Base-by-base conservation (phyloP, 164 flowering plant genomes). In the Dillenia suffruticosa region DNA sequence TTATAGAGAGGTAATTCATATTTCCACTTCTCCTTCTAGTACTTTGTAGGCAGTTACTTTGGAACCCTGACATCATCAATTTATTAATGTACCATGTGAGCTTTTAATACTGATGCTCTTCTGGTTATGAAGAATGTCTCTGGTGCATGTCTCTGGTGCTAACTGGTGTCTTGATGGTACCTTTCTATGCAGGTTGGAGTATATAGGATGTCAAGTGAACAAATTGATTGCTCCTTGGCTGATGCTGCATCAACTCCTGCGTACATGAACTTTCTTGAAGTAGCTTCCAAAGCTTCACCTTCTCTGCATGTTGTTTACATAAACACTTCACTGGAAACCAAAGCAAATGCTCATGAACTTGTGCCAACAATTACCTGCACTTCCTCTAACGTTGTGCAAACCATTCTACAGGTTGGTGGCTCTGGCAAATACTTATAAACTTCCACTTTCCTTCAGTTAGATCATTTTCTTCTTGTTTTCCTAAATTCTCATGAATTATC, bases 321-420 rank as follows among this genome's bases (percentile, higher is more conserved):
- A 45, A 93, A 93, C 57, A 93, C 98, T 54, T 86, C 97, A 3
- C 73, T 94, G n/a, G 95, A 94, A 75, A 94, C 98, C 44, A 94
- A 94, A 76, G 98, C 98, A 12, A 74, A 62, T 74, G 76, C 98
- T 55, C 93, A 94, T 72, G 97, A 91, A 74, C 79, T 86, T 74
- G 93, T 94, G 66, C 98, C 98, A 66, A 91, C 97, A 49, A 87
- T 94, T 44, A 94, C 98, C 46, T 94, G 98, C 68, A 94, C 98
- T 54, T 94, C 98, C 55, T 94, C 98, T 15, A 94, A 91, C 73
- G 97, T 87, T 59, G 95, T 93, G 64, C 97, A 68, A 72, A 93
- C 98, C 44, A 83, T 93, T 67, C 73, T 93, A 65, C 97, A 93
- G 98, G 97, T 89, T 69, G 45, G 83, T 70, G 3, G 44, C 26